These are phyloP conservation scores for Elaphomyces granulatus DNA, from an alignment of 495 filamentous ascomycete species.

Conservation along the genomic window DNA sequence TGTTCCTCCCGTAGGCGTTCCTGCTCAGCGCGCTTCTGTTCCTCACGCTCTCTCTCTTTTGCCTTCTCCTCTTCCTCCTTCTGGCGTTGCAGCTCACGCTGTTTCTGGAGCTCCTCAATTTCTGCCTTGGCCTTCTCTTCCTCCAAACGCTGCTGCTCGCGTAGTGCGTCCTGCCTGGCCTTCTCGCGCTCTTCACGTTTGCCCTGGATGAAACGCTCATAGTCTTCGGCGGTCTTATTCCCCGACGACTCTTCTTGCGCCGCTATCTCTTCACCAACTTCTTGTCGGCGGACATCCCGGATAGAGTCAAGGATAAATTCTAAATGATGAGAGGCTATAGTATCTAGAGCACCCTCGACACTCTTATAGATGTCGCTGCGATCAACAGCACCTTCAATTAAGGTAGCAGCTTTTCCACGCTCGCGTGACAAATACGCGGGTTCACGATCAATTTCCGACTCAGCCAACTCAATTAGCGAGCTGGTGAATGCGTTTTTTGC, in stretches of 20 bases:
- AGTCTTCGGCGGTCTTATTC: constrained; percentile 70
- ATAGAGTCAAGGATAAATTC: constrained; percentile 50
- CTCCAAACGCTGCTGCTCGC: constrained; percentile 45
- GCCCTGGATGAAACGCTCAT: constrained; percentile 54
- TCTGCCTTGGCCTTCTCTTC: constrained; percentile 51
- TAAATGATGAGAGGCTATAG: constrained; percentile 49
- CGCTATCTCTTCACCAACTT: constrained; percentile 62
- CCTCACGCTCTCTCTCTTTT: constrained; percentile 30
- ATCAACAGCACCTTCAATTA: constrained; percentile 79
- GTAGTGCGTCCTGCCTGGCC: constrained; percentile 47
- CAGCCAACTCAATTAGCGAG: constrained; percentile 53
- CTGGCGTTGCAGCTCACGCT: constrained; percentile 46
- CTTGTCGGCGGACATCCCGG: constrained; percentile 51
- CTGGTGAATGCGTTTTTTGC: constrained; percentile 51
- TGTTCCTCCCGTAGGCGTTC: constrained; percentile 40
- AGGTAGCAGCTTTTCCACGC: constrained; percentile 60
- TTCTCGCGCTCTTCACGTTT: constrained; percentile 50
- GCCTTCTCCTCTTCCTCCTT: constrained; percentile 44
- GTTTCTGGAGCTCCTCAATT: constrained; percentile 50
- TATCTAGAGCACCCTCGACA: constrained; percentile 51
- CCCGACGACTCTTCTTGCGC: constrained; percentile 52
- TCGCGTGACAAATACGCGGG: constrained; percentile 61
- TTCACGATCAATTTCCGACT: constrained; percentile 71
- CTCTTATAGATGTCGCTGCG: constrained; percentile 67
- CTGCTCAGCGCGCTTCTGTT: constrained; percentile 43